phyloP scores from a whole-genome alignment of 129 eudicot species.

The Centaurea solstitialis region DNA sequence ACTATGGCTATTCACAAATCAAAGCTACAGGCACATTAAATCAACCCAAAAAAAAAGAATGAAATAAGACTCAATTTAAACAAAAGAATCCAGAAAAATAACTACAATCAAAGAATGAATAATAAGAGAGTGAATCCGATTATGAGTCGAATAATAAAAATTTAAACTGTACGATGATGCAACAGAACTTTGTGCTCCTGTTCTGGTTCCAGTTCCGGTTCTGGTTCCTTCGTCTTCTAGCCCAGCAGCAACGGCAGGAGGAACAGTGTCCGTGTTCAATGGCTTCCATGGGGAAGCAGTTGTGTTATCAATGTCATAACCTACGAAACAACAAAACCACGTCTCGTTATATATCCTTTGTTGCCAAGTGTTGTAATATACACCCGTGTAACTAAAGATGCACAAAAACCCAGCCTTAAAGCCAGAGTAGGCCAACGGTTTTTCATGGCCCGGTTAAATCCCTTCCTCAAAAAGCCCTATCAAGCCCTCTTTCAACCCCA shows the following conservation, averaged over 20 bases:
- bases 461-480: not conserved
- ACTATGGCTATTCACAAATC: constrained; percentile 19
- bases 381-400: not conserved
- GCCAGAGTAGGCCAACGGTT: not conserved
- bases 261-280: constrained; percentile 36
- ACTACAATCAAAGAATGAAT: constrained; percentile 37
- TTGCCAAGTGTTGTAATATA: not conserved
- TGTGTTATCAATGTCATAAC: constrained; percentile 54
- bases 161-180: constrained; percentile 21
- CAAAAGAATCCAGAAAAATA: constrained; percentile 16
- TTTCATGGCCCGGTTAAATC: not conserved
- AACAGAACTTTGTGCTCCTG: constrained; percentile 31
- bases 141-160: constrained; percentile 9
- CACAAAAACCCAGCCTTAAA: not conserved
- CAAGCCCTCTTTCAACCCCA: not conserved
- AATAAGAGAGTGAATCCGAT: constrained; percentile 27
- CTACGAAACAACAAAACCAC: constrained; percentile 34
- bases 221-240: constrained; percentile 29
- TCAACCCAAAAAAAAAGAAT: not conserved
- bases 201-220: too few relatives aligned
- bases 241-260: constrained; percentile 66
- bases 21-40: not conserved
- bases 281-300: constrained; percentile 26
- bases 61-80: not conserved
- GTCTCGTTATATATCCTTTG: not conserved